Percentiles rank a stretch among this genome's conserved stretches.
Evolutionary conservation across 2,329 filamentous ascomycete genomes (phyloP).

Genomic region (Thermothelomyces thermophilus): DNA sequence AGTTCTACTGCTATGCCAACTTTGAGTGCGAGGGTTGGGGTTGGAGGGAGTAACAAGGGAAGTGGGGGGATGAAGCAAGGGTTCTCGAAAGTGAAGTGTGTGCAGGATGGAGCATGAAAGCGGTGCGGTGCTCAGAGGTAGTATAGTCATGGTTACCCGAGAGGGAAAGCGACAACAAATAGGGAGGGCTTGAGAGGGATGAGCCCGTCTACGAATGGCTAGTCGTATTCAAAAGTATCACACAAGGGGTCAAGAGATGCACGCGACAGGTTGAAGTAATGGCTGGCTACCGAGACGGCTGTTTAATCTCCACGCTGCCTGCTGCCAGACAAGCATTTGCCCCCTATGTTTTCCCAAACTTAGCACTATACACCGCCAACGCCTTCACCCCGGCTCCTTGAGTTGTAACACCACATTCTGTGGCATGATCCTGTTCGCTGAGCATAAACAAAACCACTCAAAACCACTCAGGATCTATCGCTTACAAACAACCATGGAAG

Average conservation of each 20-base stretch:
- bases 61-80: no score
- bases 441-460: background rate
- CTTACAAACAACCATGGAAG: background rate
- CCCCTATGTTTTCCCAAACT: background rate
- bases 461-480: background rate
- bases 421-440: background rate
- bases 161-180: no score
- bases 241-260: no score
- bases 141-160: no score
- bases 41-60: constrained; percentile 12
- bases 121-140: no score
- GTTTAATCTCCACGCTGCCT: background rate
- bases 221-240: no score
- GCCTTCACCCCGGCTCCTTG: background rate
- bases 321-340: background rate
- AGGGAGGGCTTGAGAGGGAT: no score
- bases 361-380: background rate
- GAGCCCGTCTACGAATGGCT: no score
- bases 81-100: no score
- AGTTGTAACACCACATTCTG: background rate
- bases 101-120: no score
- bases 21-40: constrained; percentile 44
- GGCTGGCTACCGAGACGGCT: background rate
- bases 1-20: constrained; percentile 74
- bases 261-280: no score